These are phyloP conservation scores for Allantophomopsis lycopodina DNA, from an alignment of 2,329 filamentous ascomycete species.

Conservation along the genomic window DNA sequence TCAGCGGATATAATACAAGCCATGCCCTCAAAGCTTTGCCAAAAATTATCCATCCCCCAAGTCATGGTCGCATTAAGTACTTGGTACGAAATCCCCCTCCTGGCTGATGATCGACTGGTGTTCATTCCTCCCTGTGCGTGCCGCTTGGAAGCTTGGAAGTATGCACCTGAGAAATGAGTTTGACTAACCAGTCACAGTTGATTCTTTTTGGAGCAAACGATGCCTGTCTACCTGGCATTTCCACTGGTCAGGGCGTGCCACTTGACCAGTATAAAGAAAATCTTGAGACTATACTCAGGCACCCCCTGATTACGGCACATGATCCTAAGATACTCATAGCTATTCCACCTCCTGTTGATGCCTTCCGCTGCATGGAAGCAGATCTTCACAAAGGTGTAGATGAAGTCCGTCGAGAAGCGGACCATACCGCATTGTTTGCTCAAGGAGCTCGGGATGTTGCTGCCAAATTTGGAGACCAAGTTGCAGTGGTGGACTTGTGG, in stretches of 20 bases:
- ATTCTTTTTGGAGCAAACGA: constrained; percentile 89
- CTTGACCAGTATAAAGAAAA: constrained; percentile 64
- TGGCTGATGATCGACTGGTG: background rate
- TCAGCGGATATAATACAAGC: constrained; percentile 73
- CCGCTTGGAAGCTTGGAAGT: background rate
- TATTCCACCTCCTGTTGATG: constrained; percentile 71
- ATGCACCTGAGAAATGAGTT: background rate
- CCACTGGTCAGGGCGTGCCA: constrained; percentile 61
- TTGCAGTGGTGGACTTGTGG: constrained; percentile 70
- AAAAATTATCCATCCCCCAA: constrained; percentile 49
- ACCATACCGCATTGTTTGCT: constrained; percentile 46
- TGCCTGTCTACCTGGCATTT: constrained; percentile 50
- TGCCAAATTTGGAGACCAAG: constrained; percentile 8
- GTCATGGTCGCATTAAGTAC: constrained; percentile 44
- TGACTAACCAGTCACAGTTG: constrained; percentile 8
- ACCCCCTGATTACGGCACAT: constrained; percentile 57
- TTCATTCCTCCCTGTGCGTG: constrained; percentile 3
- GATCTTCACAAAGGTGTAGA: constrained; percentile 13
- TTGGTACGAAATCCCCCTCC: constrained; percentile 33
- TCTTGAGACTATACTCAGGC: constrained; percentile 55
- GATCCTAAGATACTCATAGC: constrained; percentile 62
- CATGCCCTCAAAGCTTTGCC: constrained; percentile 59
- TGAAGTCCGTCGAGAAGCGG: constrained; percentile 31
- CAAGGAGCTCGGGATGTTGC: constrained; percentile 40
- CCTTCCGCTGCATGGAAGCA: constrained; percentile 7